Base-by-base conservation (phyloP, 306 rosid species). In the Canavalia ensiformis region DNA sequence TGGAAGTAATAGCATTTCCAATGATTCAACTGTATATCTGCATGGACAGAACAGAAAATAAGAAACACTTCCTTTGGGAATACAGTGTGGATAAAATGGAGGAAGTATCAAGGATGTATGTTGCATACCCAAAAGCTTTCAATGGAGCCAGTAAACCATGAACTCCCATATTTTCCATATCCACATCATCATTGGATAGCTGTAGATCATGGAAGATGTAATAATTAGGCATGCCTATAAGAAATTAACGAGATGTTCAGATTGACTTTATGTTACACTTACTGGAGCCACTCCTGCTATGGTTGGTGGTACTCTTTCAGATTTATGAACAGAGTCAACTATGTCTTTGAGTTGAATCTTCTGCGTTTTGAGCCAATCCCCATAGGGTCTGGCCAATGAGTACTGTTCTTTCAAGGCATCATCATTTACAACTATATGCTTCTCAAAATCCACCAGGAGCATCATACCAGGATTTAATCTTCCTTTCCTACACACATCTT, bases 401-500 rank as follows among this genome's bases (percentile, higher is more conserved):
- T 96, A 96, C 62, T 96, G 97, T 72, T 89, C 91, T 88, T 93
- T 96, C 84, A 96, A 86, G 73, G 94, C 97, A n/a, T 91, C 98
- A 73, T 96, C 97, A 55, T 96, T 97, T 2, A 96, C 99, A 81
- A 96, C 99, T 73, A 82, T 77, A 46, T 93, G 97, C 69, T 93
- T 92, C 84, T 96, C 98, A 92, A 96, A 96, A 78, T 96, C 99
- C 37, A 96, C 98, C 75, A 96, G 84, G 69, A 96, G 98, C 99
- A 96, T 93, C 99, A 96, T 93, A 76, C 99, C 99, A 73, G 99
- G 99, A 81, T 93, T 96, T 51, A 96, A 90, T 79, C 99, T 90
- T 86, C 99, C 99, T 90, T 96, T 96, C 85, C 94, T 88, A 59
- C 78, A 66, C 59, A 96, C 97, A 83, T 96, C 98, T 82, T 90